A percentile compares a stretch with the other conserved stretches of the same genome.
These are phyloP conservation scores for Stereum hirsutum DNA, from an alignment of 1,284 basidiomycete species.

Conservation along the genomic window DNA sequence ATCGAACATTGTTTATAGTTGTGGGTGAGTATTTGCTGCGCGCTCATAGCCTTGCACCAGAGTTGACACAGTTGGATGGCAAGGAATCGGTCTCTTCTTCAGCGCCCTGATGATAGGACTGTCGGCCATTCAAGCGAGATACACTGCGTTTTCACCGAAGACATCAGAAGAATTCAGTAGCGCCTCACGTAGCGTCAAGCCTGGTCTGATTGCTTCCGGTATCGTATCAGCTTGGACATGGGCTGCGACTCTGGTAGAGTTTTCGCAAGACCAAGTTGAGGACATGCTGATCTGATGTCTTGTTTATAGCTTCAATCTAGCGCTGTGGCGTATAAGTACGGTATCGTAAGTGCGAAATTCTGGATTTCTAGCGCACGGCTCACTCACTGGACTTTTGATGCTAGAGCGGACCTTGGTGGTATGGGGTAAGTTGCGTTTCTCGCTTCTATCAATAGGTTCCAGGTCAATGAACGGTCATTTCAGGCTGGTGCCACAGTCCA, in stretches of 20 bases:
- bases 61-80: conserved; percentile 2
- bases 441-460: too few relatives aligned
- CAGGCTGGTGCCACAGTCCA: conserved; percentile 42
- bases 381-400: too few relatives aligned
- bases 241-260: conserved; percentile 57
- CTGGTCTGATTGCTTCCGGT: conserved; percentile 84
- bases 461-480: too few relatives aligned
- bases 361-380: too few relatives aligned
- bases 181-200: conserved; percentile 76
- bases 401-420: conserved; percentile 43
- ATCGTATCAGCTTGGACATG: conserved; percentile 86
- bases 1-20: conserved; percentile 22
- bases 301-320: conserved; percentile 59
- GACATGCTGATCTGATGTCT: conserved; percentile 4
- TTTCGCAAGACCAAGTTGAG: neutral
- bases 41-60: conserved; percentile 1
- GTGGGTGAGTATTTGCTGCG: conserved; percentile 28
- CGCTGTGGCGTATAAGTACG: conserved; percentile 79
- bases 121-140: conserved; percentile 63
- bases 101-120: conserved; percentile 67
- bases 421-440: too few relatives aligned
- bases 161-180: conserved; percentile 77
- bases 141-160: conserved; percentile 65
- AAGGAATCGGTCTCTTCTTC: conserved; percentile 83
- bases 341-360: too few relatives aligned